phyloP scores from a whole-genome alignment of 257 asterid genomes.

The Plantago elongata region DNA sequence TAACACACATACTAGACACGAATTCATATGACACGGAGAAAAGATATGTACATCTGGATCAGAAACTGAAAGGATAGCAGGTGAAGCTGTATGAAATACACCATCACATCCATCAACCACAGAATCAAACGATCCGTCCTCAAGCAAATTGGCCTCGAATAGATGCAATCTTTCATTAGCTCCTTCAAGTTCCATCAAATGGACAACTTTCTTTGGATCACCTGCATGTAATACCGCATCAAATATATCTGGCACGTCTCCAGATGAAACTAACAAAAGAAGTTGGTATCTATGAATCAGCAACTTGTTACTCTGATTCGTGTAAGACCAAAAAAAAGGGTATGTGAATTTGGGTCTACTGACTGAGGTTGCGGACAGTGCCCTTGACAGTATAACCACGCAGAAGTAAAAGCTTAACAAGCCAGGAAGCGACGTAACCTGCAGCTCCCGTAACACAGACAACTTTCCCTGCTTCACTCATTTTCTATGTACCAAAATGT shows the following conservation, averaged over 20 bases:
- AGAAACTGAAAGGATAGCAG: constrained; percentile 1
- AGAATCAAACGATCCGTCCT: constrained; percentile 2
- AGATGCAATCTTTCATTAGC: too few species aligned
- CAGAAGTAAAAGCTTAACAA: constrained; percentile 1
- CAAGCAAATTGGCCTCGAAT: too few species aligned
- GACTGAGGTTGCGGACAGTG: constrained; percentile 1
- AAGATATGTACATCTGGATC: not conserved
- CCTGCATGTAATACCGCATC: not conserved
- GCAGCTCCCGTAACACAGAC: constrained; percentile 11
- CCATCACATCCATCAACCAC: constrained; percentile 5
- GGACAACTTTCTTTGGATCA: not conserved
- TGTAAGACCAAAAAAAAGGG: not conserved
- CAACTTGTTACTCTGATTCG: not conserved
- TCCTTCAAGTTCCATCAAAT: not conserved
- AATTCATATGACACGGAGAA: not conserved
- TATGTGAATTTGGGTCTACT: not conserved
- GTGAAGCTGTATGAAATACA: constrained; percentile 4
- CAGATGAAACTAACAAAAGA: not conserved
- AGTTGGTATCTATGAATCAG: not conserved
- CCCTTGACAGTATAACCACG: constrained; percentile 3
- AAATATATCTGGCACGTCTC: too few species aligned
- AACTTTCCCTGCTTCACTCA: not conserved
- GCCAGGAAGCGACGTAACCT: constrained; percentile 6
- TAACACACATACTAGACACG: not conserved
- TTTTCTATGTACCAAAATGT: not conserved